A percentile compares a stretch with the other conserved stretches of the same genome.
Conservation (phyloP, 2,329 filamentous ascomycete species). For the Ophiostoma himal-ulmi region DNA sequence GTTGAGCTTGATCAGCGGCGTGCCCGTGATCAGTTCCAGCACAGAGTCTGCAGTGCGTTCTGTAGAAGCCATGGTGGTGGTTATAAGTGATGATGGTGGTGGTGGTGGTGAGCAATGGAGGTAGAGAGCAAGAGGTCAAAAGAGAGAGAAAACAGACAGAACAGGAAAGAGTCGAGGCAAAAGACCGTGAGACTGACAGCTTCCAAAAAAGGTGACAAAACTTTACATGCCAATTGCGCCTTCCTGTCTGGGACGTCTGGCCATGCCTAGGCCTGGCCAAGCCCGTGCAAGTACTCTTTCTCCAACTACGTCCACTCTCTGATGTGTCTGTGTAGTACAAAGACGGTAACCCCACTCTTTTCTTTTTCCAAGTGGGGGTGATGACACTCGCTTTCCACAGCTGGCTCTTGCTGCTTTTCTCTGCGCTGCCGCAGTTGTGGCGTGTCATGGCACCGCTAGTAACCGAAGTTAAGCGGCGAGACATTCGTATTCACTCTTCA, state of each 20-base stretch:
- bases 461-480: constrained; percentile 2
- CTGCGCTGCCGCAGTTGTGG: neutral
- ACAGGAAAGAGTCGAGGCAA: neutral
- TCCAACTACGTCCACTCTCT: neutral
- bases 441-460: neutral
- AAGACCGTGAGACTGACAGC: neutral
- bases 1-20: constrained; percentile 90
- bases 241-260: constrained; percentile 4
- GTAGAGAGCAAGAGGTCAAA: neutral
- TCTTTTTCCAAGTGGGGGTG: neutral
- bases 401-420: neutral
- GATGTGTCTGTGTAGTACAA: neutral
- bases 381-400: neutral
- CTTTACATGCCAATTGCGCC: constrained; percentile 3
- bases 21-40: constrained; percentile 81
- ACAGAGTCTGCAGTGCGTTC: constrained; percentile 20
- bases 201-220: neutral
- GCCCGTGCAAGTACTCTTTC: neutral
- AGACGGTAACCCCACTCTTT: constrained; percentile 9
- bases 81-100: neutral
- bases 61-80: constrained; percentile 18
- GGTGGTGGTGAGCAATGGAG: neutral
- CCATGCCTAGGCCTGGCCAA: neutral
- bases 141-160: neutral
- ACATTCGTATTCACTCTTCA: too few relatives aligned